phyloP scores from a whole-genome alignment of 1,139 yeast genomes.

The Debaryomyces fabryi region DNA sequence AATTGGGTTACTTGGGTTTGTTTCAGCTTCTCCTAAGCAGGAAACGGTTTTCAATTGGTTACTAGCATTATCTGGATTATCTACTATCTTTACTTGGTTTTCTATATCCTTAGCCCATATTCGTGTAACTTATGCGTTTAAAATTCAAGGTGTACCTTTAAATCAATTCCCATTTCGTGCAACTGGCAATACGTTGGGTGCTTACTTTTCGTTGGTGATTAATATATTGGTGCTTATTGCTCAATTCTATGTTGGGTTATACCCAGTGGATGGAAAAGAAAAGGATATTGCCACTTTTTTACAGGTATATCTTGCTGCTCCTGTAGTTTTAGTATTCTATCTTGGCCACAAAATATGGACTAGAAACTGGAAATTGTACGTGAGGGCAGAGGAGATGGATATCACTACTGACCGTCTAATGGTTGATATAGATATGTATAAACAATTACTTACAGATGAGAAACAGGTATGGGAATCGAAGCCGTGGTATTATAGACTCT shows the following conservation, averaged over 20 bases:
- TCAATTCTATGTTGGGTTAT: constrained; percentile 35
- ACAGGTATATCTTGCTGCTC: constrained; percentile 34
- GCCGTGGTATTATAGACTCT: constrained; percentile 1
- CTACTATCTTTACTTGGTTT: constrained; percentile 42
- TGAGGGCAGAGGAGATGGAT: constrained; percentile 31
- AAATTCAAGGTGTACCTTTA: constrained; percentile 1
- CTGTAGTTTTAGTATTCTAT: constrained; percentile 29
- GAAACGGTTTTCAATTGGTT: constrained; percentile 38
- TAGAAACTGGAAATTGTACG: constrained; percentile 28
- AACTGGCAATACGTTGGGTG: constrained; percentile 36
- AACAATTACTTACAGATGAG: not conserved
- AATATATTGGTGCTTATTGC: constrained; percentile 36
- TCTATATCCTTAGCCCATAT: constrained; percentile 37
- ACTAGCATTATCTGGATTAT: constrained; percentile 39
- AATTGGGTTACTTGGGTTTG: constrained; percentile 36
- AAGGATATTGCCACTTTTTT: constrained; percentile 31
- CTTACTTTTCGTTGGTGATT: constrained; percentile 33
- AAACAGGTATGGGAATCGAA: not conserved
- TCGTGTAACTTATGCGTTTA: constrained; percentile 1
- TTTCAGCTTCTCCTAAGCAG: constrained; percentile 34
- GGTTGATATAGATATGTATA: constrained; percentile 18
- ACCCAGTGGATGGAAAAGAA: constrained; percentile 27
- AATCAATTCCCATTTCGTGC: constrained; percentile 25
- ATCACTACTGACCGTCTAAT: constrained; percentile 35
- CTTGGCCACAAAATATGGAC: constrained; percentile 30